These are phyloP conservation scores for Pleurostoma richardsiae DNA, from an alignment of 2,329 filamentous ascomycete species.

Conservation along the genomic window DNA sequence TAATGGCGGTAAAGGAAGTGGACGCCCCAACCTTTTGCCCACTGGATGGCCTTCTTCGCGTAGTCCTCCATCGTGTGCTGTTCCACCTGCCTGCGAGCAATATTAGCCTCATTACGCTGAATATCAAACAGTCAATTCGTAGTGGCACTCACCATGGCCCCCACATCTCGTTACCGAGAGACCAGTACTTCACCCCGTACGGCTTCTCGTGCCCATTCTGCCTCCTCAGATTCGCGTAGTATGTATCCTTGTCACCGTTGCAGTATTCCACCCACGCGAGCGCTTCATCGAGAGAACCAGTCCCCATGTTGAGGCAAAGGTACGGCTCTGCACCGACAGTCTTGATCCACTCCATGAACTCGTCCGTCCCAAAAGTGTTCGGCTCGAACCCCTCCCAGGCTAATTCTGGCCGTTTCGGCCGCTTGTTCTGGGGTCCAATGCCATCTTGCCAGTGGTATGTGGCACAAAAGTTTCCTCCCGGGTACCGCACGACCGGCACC, in stretches of 20 bases:
- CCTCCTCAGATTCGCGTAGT: slow-evolving; percentile 75
- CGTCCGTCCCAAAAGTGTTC: slow-evolving; percentile 78
- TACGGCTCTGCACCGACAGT: slow-evolving; percentile 67
- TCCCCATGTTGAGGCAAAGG: slow-evolving; percentile 75
- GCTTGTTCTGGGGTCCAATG: slow-evolving; percentile 64
- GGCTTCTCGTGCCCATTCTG: slow-evolving; percentile 70
- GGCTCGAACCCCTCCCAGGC: slow-evolving; percentile 73
- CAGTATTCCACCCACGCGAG: slow-evolving; percentile 82
- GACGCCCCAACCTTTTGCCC: slow-evolving; percentile 49
- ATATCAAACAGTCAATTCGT: too few species aligned
- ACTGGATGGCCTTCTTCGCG: slow-evolving; percentile 62
- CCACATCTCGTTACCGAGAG: slow-evolving; percentile 70
- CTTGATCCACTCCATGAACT: slow-evolving; percentile 70
- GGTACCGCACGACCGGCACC: slow-evolving; percentile 73
- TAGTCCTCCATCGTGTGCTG: slow-evolving; percentile 66
- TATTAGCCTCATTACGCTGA: too few species aligned
- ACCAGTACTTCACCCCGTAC: slow-evolving; percentile 81
- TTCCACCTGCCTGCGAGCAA: slow-evolving; percentile 44
- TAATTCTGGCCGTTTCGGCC: slow-evolving; percentile 63
- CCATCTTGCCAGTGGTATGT: slow-evolving; percentile 85
- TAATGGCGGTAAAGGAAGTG: too few species aligned
- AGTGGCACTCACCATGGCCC: slow-evolving; percentile 40
- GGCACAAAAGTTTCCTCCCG: slow-evolving; percentile 77
- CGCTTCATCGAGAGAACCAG: slow-evolving; percentile 51
- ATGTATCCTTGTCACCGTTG: slow-evolving; percentile 67